Percentiles rank a stretch among this genome's conserved stretches.
Evolutionary conservation across 1,139 yeast genomes (phyloP).

Genomic region (Lodderomyces metapsilosis): DNA sequence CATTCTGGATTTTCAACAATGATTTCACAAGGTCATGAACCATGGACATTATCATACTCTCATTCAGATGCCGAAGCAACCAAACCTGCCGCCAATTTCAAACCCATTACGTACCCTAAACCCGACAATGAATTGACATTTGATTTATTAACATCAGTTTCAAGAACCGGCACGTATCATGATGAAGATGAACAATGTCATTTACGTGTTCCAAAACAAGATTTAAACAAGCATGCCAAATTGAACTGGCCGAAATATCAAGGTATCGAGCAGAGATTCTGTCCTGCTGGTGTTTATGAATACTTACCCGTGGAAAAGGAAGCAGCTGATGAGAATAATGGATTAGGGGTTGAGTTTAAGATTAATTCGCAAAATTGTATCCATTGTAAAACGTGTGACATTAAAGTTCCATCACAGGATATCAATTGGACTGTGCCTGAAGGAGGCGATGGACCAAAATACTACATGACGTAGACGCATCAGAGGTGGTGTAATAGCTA

Average conservation of each 20-base stretch:
- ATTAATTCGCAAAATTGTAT: constrained; percentile 96
- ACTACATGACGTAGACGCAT: constrained; percentile 58
- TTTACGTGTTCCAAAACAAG: constrained; percentile 74
- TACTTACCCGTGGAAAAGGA: constrained; percentile 48
- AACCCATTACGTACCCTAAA: constrained; percentile 84
- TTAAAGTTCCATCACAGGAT: constrained; percentile 92
- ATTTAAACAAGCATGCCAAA: constrained; percentile 64
- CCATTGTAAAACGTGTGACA: constrained; percentile 97
- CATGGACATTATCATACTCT: constrained; percentile 81
- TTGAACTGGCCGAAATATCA: constrained; percentile 68
- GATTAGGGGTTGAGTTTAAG: constrained; percentile 75
- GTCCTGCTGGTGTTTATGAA: constrained; percentile 99
- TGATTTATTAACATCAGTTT: constrained; percentile 87
- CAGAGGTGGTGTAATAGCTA: background rate
- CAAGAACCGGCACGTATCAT: constrained; percentile 94
- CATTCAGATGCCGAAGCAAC: constrained; percentile 74
- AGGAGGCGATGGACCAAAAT: constrained; percentile 98
- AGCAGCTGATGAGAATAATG: constrained; percentile 47
- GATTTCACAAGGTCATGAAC: constrained; percentile 72
- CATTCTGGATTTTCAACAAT: constrained; percentile 86
- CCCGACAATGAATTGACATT: constrained; percentile 91
- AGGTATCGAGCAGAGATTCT: constrained; percentile 88
- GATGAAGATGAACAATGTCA: constrained; percentile 94
- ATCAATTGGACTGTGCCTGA: constrained; percentile 95
- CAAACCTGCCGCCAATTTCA: constrained; percentile 58